These are phyloP conservation scores for Bipolaris zeicola DNA, from an alignment of 2,329 filamentous ascomycete genomes.

Conservation along the genomic window DNA sequence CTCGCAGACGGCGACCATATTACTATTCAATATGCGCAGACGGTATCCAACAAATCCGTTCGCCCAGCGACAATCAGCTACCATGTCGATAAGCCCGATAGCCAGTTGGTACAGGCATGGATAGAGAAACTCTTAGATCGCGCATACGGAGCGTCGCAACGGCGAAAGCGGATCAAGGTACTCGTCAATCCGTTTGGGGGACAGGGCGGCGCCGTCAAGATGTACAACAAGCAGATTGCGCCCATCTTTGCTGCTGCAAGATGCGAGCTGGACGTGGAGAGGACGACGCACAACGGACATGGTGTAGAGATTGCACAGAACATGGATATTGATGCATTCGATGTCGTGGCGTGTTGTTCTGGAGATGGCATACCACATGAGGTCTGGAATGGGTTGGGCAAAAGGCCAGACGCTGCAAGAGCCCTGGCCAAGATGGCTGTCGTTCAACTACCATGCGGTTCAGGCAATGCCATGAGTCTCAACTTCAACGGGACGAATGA, in stretches of 20 bases:
- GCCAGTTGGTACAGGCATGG: slow-evolving; percentile 64
- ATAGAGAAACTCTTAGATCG: slow-evolving; percentile 66
- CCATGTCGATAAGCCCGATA: slow-evolving; percentile 59
- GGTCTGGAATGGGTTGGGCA: slow-evolving; percentile 89
- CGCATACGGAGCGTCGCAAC: slow-evolving; percentile 72
- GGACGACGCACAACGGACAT: slow-evolving; percentile 74
- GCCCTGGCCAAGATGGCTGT: slow-evolving; percentile 81
- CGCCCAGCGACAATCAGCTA: slow-evolving; percentile 67
- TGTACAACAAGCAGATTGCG: slow-evolving; percentile 75
- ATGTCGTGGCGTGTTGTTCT: slow-evolving; percentile 86
- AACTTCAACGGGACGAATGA: slow-evolving; percentile 84
- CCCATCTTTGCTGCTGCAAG: slow-evolving; percentile 83
- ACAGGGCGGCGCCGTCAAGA: slow-evolving; percentile 73
- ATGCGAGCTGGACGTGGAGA: slow-evolving; percentile 75
- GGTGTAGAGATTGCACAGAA: slow-evolving; percentile 76
- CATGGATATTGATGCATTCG: slow-evolving; percentile 78
- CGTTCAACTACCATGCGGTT: slow-evolving; percentile 87
- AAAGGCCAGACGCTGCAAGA: slow-evolving; percentile 72
- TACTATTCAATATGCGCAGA: slow-evolving; percentile 73
- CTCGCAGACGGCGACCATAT: slow-evolving; percentile 63
- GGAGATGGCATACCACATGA: slow-evolving; percentile 92
- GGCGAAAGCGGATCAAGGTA: slow-evolving; percentile 79
- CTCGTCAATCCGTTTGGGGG: slow-evolving; percentile 91
- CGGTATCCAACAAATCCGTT: slow-evolving; percentile 62
- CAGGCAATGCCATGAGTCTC: slow-evolving; percentile 90